A percentile compares a stretch with the other conserved stretches of the same genome.
These are phyloP conservation scores for Cryoendolithus antarcticus DNA, from an alignment of 2,329 filamentous ascomycete species.

Conservation along the genomic window DNA sequence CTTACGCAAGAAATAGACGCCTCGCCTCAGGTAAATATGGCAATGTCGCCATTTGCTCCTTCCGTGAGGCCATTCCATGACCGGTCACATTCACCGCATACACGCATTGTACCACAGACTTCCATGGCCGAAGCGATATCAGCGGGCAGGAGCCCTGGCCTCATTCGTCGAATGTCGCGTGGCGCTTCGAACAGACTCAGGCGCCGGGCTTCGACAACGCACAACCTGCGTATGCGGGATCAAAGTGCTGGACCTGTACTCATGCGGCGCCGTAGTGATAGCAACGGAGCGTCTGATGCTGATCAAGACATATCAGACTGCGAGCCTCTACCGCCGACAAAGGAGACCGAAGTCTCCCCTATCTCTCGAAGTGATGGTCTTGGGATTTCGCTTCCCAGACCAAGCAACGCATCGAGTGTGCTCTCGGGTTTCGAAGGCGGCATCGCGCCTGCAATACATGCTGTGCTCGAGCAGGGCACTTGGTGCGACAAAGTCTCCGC, in stretches of 20 bases:
- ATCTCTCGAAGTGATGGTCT: conserved; percentile 26
- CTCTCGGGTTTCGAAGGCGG: conserved; percentile 26
- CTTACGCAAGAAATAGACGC: conserved; percentile 12
- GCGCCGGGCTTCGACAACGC: conserved; percentile 65
- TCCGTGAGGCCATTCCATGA: conserved; percentile 26
- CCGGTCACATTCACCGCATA: conserved; percentile 40
- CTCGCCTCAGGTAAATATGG: conserved; percentile 13
- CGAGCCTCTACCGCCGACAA: conserved; percentile 46
- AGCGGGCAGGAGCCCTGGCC: conserved; percentile 44
- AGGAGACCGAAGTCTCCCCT: conserved; percentile 28
- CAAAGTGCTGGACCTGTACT: conserved; percentile 82
- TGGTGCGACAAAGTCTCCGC: conserved; percentile 72
- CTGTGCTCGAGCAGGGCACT: conserved; percentile 66
- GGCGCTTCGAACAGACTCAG: conserved; percentile 60
- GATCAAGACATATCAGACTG: conserved; percentile 36
- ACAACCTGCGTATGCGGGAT: conserved; percentile 61
- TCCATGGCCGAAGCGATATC: conserved; percentile 52
- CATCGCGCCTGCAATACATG: conserved; percentile 62
- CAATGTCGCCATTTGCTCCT: conserved; percentile 11
- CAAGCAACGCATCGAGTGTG: conserved; percentile 20
- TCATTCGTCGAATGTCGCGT: conserved; percentile 79
- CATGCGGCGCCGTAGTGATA: conserved; percentile 77
- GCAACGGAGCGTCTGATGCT: conserved; percentile 53
- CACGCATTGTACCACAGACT: conserved; percentile 32
- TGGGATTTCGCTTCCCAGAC: conserved; percentile 26